Evolutionary conservation across 2,329 filamentous ascomycete genomes (phyloP), one percentile per base, ranked within the genome.

Genomic region (Verticillium nubilum): DNA sequence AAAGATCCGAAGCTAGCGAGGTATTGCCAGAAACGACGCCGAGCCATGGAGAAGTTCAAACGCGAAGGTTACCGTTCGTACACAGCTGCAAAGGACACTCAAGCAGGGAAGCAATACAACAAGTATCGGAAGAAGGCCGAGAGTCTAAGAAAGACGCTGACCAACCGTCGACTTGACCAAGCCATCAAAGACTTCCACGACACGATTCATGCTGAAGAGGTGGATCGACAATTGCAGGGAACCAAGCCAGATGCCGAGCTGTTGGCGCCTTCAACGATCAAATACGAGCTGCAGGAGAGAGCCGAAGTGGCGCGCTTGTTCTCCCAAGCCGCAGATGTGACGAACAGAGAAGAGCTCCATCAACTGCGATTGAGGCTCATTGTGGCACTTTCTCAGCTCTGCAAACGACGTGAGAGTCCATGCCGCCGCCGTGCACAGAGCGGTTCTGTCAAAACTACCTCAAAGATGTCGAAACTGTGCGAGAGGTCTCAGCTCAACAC

Each of bases 281-380:
- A 64, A 57, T 68, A 68, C 56, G 54, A 68, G 61, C 63, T 67
- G 27, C 28, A 60, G 52, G 62, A 68, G 64, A 64, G 60, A 62
- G 64, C 59, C 23, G 60, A 47, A 53, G 60, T 67, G 12, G 61
- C 63, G 31, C 59, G 59, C 56, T 42, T 67, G 54, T 65, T 67
- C 58, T 66, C 65, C 54, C 19, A 63, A 56, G 60, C 59, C 25
- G 60, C 62, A 19, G 52, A 67, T 58, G 28, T 60, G 29, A 61
- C 63, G 27, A 47, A 58, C 27, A 35, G 63, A 33, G 57, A 67
- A 56, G 47, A 65, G 56, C 54, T 67, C 35, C 55, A 64, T 58
- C 3, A 65, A 55, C 57, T 67, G 35, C 58, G 55, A 13, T 27
- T 66, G n/a, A 25, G 63, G 50, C 64, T 68, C 26, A 54, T 65